Base-by-base conservation (phyloP, 2,329 filamentous ascomycete species). In the Onygenales sp. region DNA sequence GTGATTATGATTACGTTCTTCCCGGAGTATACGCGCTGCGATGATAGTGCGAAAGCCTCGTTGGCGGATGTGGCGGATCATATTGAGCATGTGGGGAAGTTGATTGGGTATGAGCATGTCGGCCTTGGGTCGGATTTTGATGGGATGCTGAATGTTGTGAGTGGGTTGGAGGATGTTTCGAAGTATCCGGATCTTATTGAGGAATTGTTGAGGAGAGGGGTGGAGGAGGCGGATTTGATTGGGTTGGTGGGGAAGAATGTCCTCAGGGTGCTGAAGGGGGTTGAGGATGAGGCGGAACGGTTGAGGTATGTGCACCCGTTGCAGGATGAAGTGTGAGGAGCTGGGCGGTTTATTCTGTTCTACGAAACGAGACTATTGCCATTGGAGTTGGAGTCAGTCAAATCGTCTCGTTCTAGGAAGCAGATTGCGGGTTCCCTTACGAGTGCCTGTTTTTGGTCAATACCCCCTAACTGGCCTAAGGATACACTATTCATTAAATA, bases 1-100 rank as follows among this genome's bases (percentile, higher is more conserved):
- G 63, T 97, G 8, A 87, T 96, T 51, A 95, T 96, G 89, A 82
- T 96, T 57, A 96, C 95, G 67, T 94, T 95, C 64, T 75, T 81
- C 13, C 88, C 89, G 0, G 83, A 84, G 14, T 96, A 95, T 67
- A 82, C 95, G 56, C 87, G 85, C 32, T 95, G 91, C 67, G 74
- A 78, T 1, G 77, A 80, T 8, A 73, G 77, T 1, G 76, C 75
- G 49, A 85, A 91, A 58, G 81, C 83, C 7, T 95, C 88, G 0
- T 68, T 97, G 37, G 76, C 77, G 21, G 87, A 91, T 56, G 88
- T 95, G 1, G 88, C 83, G 1, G 77, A 83, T 56, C 92, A 96
- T 67, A 85, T 96, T 56, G 77, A 82, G 58, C 79, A 97, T 65
- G 91, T 96, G 59, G 92, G 88, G 2, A 75, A 87, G 45, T 72